phyloP scores from a whole-genome alignment of 2,329 filamentous ascomycete genomes.

The Dothideomycetes sp. region DNA sequence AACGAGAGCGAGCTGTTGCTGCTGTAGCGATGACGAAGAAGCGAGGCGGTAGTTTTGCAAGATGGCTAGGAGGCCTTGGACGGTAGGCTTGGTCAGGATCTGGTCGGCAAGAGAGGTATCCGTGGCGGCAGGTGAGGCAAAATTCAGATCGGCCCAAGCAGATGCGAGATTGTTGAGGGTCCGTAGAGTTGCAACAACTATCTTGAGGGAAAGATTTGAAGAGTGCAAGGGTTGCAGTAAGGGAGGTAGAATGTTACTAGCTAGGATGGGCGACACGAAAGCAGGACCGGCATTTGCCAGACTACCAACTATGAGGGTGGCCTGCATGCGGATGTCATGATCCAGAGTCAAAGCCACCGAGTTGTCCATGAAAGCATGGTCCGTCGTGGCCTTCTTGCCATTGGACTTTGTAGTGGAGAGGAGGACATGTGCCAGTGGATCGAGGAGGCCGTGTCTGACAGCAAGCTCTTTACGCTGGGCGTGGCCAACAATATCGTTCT shows the following conservation, averaged over 20 bases:
- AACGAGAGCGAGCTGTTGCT: conserved; percentile 52
- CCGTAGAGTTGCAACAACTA: conserved; percentile 64
- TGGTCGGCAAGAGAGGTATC: conserved; percentile 12
- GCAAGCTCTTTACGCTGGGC: conserved; percentile 74
- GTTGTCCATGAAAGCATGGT: not conserved
- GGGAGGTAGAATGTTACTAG: conserved; percentile 8
- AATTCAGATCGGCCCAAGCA: conserved; percentile 32
- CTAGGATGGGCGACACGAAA: conserved; percentile 11
- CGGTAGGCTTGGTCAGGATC: conserved; percentile 52
- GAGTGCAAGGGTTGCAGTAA: conserved; percentile 1
- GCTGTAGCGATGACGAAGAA: conserved; percentile 26
- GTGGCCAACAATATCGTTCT: conserved; percentile 85
- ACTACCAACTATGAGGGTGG: conserved; percentile 74
- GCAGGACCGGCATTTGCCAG: conserved; percentile 60
- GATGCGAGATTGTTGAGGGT: conserved; percentile 62
- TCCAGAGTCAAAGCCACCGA: conserved; percentile 42
- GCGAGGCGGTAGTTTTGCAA: conserved; percentile 47
- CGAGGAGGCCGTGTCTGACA: conserved; percentile 58
- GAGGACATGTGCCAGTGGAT: conserved; percentile 46
- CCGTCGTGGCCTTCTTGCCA: conserved; percentile 38
- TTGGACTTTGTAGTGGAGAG: conserved; percentile 30
- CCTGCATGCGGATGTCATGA: conserved; percentile 61
- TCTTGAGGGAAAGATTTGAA: conserved; percentile 25
- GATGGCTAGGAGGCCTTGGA: conserved; percentile 55
- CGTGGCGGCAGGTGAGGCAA: conserved; percentile 5